These are phyloP conservation scores for Perilla frutescens DNA, from an alignment of 257 asterid species.

Conservation along the genomic window DNA sequence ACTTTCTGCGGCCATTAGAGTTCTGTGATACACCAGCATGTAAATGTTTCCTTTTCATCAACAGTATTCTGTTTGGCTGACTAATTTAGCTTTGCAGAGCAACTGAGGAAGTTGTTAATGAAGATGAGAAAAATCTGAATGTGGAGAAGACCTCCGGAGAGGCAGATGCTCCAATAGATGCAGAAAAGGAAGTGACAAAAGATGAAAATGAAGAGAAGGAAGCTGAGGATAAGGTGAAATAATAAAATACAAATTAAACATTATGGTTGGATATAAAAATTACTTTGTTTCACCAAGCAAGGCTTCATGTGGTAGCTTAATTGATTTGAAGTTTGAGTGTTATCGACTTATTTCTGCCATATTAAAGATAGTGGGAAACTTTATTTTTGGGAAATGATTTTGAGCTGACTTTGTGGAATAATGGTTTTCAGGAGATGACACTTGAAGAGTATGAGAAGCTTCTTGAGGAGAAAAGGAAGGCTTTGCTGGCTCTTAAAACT, in stretches of 20 bases:
- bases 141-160: constrained; percentile 62
- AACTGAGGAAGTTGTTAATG: constrained; percentile 58
- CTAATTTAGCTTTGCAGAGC: constrained; percentile 42
- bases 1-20: not conserved
- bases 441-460: constrained; percentile 89
- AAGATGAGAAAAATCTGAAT: constrained; percentile 59
- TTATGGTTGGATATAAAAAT: not conserved
- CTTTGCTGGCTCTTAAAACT: constrained; percentile 61
- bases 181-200: constrained; percentile 58
- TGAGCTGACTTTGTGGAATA: constrained; percentile 20
- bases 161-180: constrained; percentile 55
- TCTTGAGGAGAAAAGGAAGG: constrained; percentile 82
- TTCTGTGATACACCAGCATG: not conserved
- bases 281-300: not conserved
- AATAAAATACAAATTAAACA: not conserved
- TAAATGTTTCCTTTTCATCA: not conserved
- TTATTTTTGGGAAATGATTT: not conserved
- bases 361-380: too few relatives aligned
- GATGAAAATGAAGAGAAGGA: constrained; percentile 74
- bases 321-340: not conserved
- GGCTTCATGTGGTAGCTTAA: not conserved
- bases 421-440: constrained; percentile 73
- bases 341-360: not conserved
- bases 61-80: constrained; percentile 7
- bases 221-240: constrained; percentile 78